phyloP scores from a whole-genome alignment of 257 asterid species.

The Solanum clarkiae region DNA sequence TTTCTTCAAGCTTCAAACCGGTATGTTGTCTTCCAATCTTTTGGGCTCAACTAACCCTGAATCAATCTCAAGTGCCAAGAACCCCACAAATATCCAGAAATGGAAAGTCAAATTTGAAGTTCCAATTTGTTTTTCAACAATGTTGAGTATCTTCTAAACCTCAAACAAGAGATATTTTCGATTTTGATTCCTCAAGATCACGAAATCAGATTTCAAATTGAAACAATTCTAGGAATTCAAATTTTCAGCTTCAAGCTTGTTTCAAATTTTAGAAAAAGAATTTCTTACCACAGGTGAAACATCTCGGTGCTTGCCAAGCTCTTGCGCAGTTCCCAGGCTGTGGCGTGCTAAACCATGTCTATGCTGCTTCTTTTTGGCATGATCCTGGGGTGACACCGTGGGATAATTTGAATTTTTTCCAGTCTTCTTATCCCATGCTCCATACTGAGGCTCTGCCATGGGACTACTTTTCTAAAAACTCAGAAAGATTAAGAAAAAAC shows the following conservation, averaged over 20 bases:
- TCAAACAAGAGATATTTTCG: neutral
- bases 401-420: conserved; percentile 23
- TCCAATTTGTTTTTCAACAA: neutral
- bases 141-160: neutral
- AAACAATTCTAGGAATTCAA: neutral
- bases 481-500: neutral
- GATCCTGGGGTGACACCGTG: conserved; percentile 23
- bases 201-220: neutral
- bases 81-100: neutral
- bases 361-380: conserved; percentile 25
- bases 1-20: neutral
- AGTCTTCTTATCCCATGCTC: conserved; percentile 35
- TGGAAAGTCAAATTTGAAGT: neutral
- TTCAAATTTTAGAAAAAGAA: neutral
- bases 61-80: neutral
- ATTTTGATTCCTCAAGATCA: neutral
- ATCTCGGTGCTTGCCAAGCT: conserved; percentile 1
- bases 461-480: conserved; percentile 4
- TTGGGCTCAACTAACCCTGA: neutral
- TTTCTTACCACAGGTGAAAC: neutral
- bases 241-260: neutral
- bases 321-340: conserved; percentile 32
- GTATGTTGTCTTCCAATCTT: neutral
- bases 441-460: conserved; percentile 35
- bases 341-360: conserved; percentile 8